These are phyloP conservation scores for Ilyonectria robusta DNA, from an alignment of 2,329 filamentous ascomycete genomes.

Conservation along the genomic window DNA sequence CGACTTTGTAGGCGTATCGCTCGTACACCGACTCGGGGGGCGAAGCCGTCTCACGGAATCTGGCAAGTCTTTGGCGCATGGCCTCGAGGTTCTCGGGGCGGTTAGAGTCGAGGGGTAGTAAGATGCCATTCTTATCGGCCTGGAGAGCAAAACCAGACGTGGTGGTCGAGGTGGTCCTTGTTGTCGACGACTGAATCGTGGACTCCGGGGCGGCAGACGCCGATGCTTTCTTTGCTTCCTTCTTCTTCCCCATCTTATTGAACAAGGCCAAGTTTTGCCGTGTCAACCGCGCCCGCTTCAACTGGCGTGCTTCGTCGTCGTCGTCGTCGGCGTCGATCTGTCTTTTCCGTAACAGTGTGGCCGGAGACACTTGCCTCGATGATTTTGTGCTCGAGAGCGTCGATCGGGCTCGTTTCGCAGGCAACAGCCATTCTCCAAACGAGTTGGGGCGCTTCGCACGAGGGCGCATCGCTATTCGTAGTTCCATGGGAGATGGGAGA, in stretches of 20 bases:
- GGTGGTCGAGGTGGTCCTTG: neutral
- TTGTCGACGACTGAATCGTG: neutral
- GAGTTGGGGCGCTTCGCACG: no score
- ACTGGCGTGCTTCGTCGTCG: neutral
- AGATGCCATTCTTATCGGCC: neutral
- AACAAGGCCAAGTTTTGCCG: slow-evolving; percentile 8
- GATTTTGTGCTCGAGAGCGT: no score
- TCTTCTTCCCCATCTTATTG: neutral
- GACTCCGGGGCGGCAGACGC: neutral
- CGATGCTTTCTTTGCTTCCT: neutral
- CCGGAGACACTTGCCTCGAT: neutral
- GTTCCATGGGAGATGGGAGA: no score
- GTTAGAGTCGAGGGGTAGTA: neutral
- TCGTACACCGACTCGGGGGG: neutral
- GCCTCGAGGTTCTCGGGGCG: neutral
- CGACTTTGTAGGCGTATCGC: neutral
- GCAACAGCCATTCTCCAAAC: no score
- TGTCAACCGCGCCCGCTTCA: slow-evolving; percentile 7
- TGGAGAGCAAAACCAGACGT: neutral
- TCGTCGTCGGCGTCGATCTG: neutral
- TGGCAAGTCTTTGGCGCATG: neutral
- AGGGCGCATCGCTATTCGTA: no score
- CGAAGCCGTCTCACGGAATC: neutral
- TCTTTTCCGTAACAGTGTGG: neutral
- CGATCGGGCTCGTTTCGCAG: no score